These are phyloP conservation scores for Aureobasidium sp. DNA, from an alignment of 2,329 filamentous ascomycete genomes.

Conservation along the genomic window DNA sequence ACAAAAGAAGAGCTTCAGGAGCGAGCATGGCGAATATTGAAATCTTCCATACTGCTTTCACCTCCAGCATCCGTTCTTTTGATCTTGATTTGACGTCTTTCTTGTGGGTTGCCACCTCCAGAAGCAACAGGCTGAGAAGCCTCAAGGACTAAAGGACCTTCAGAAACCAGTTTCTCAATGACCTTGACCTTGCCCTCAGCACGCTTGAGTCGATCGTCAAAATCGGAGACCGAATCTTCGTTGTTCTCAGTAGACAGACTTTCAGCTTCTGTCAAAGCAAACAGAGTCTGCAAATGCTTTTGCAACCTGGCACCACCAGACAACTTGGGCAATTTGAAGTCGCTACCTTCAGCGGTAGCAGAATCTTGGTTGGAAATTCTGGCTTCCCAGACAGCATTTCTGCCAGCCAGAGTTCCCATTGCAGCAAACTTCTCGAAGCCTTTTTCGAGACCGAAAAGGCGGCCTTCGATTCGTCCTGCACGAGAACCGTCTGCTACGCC, in stretches of 20 bases:
- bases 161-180: constrained; percentile 63
- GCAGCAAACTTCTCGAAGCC: constrained; percentile 89
- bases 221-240: constrained; percentile 83
- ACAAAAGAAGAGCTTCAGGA: constrained; percentile 1
- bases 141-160: constrained; percentile 24
- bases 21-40: constrained; percentile 19
- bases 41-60: constrained; percentile 32
- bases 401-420: constrained; percentile 70
- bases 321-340: constrained; percentile 36
- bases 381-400: constrained; percentile 75
- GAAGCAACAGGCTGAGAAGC: not conserved
- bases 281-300: constrained; percentile 69
- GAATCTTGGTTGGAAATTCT: constrained; percentile 33
- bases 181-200: constrained; percentile 80
- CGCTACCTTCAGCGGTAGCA: not conserved
- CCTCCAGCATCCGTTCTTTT: constrained; percentile 18
- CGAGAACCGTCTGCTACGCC: constrained; percentile 68
- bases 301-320: constrained; percentile 57
- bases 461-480: constrained; percentile 79
- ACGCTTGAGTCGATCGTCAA: constrained; percentile 80
- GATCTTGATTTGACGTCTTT: constrained; percentile 17
- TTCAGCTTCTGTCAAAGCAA: constrained; percentile 69
- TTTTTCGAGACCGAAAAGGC: constrained; percentile 82
- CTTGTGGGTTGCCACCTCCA: constrained; percentile 3
- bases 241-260: constrained; percentile 74